Percentiles rank a stretch among this genome's conserved stretches.
phyloP scores from a whole-genome alignment of 441 rosid genomes.

The Aquilaria agallochum region DNA sequence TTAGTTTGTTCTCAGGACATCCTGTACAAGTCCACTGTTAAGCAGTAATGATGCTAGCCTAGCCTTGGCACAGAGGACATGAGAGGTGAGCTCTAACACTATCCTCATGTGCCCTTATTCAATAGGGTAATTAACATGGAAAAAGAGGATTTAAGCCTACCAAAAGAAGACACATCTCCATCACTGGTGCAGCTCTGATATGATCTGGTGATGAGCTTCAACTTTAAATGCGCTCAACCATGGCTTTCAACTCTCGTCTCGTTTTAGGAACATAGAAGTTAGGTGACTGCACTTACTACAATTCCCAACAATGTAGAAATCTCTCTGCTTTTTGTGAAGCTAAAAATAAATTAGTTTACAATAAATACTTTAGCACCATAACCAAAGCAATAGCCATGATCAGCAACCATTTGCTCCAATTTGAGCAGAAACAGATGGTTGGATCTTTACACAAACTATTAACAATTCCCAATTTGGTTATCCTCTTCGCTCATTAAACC shows the following conservation, averaged over 20 bases:
- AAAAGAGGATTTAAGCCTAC: constrained; percentile 1
- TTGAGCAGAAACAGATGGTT: too few relatives aligned
- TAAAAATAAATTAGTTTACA: too few relatives aligned
- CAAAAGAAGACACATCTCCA: constrained; percentile 1
- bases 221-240: background rate
- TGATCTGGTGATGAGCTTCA: background rate
- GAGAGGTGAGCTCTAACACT: constrained; percentile 11
- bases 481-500: too few relatives aligned
- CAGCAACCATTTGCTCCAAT: too few relatives aligned
- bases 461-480: too few relatives aligned
- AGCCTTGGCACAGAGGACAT: constrained; percentile 10
- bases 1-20: constrained; percentile 56
- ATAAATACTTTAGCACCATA: too few relatives aligned
- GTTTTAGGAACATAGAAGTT: constrained; percentile 6
- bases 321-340: too few relatives aligned
- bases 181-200: background rate
- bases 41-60: constrained; percentile 5
- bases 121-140: constrained; percentile 5
- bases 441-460: too few relatives aligned
- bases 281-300: constrained; percentile 21
- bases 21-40: constrained; percentile 33
- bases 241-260: background rate
- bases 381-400: too few relatives aligned
- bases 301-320: background rate
- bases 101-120: constrained; percentile 15